Evolutionary conservation across 208 protist species (phyloP).

Genomic region (Crithidia sp.): DNA sequence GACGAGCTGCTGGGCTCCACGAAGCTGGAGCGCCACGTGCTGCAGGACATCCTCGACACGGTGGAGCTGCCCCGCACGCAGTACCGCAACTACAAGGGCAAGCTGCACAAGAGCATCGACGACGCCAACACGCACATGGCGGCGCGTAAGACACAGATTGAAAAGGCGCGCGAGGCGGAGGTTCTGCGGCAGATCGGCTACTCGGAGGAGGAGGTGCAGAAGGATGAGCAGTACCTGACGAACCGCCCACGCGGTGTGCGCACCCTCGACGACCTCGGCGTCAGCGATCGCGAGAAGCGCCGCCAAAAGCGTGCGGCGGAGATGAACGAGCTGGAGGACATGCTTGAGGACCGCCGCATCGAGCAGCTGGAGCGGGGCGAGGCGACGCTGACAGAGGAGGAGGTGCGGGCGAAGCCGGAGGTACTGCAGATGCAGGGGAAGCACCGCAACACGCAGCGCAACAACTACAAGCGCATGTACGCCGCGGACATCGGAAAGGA

Average conservation of each 20-base stretch:
- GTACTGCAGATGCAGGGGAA: conserved; percentile 50
- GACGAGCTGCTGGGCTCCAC: conserved; percentile 67
- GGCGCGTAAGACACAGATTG: conserved; percentile 72
- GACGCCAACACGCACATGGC: conserved; percentile 82
- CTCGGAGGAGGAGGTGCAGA: conserved; percentile 71
- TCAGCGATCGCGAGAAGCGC: conserved; percentile 61
- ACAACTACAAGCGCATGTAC: conserved; percentile 71
- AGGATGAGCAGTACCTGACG: conserved; percentile 84
- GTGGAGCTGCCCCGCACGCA: conserved; percentile 81
- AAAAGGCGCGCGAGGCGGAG: conserved; percentile 81
- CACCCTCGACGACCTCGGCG: conserved; percentile 81
- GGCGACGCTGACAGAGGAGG: conserved; percentile 47
- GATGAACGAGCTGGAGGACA: conserved; percentile 71
- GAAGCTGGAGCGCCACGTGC: conserved; percentile 68
- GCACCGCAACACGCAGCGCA: conserved; percentile 41
- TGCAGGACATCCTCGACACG: conserved; percentile 87
- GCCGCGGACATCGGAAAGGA: conserved; percentile 74
- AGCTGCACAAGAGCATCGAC: conserved; percentile 83
- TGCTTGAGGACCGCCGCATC: conserved; percentile 75
- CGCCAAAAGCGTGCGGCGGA: conserved; percentile 49
- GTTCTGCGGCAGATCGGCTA: conserved; percentile 81
- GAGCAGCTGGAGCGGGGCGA: conserved; percentile 80
- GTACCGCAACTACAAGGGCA: conserved; percentile 90
- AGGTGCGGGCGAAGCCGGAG: conserved; percentile 59
- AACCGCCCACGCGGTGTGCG: conserved; percentile 72